Evolutionary conservation across 106 monocot genomes (phyloP).

Genomic region (Cymbidium sinense): DNA sequence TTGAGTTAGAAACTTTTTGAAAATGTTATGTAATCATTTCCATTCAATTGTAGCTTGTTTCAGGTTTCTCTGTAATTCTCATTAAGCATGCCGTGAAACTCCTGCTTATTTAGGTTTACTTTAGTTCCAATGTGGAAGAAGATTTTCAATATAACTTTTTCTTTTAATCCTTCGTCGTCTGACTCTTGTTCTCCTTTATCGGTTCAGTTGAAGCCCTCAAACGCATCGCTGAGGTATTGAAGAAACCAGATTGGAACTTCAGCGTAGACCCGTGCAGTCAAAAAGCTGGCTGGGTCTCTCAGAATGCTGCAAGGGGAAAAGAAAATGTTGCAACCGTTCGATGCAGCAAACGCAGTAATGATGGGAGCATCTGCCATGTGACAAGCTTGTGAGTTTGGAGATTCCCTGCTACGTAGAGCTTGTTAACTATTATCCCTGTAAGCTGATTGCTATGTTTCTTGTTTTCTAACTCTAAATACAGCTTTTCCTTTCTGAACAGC

Average conservation of each 20-base stretch:
- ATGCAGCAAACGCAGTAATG: constrained; percentile 19
- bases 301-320: constrained; percentile 13
- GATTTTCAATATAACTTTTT: too few relatives aligned
- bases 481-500: neutral
- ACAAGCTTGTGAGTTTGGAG: constrained; percentile 8
- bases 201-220: constrained; percentile 35
- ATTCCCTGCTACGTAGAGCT: neutral
- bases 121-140: too few relatives aligned
- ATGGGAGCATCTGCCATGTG: constrained; percentile 11
- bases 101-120: too few relatives aligned
- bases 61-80: too few relatives aligned
- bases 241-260: constrained; percentile 61
- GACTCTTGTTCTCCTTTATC: neutral
- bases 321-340: constrained; percentile 33
- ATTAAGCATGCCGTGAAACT: too few relatives aligned
- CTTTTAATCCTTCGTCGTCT: too few relatives aligned
- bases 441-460: neutral
- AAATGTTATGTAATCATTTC: too few relatives aligned
- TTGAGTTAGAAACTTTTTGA: too few relatives aligned
- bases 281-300: constrained; percentile 30
- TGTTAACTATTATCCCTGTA: neutral
- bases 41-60: too few relatives aligned
- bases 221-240: constrained; percentile 35
- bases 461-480: neutral
- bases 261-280: constrained; percentile 54